These are phyloP conservation scores for Spathaspora passalidarum DNA, from an alignment of 805 yeast genomes.

Conservation along the genomic window DNA sequence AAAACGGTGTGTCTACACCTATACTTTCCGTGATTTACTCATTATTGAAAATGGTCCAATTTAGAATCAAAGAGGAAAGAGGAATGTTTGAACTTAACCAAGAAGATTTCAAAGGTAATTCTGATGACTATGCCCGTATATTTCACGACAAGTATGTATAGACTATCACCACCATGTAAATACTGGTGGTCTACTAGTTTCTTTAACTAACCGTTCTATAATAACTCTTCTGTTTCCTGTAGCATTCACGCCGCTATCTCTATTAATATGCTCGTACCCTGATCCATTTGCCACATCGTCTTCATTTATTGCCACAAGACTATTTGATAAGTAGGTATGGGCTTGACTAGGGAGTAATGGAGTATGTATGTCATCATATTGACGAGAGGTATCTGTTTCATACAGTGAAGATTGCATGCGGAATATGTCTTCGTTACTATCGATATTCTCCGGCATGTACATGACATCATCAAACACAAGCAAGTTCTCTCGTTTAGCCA, in stretches of 20 bases:
- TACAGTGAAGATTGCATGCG: conserved; percentile 5
- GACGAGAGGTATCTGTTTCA: conserved; percentile 1
- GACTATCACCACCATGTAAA: conserved; percentile 60
- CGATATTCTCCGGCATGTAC: conserved; percentile 45
- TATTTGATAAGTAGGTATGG: background rate
- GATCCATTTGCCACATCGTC: conserved; percentile 6
- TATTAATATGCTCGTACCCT: conserved; percentile 11
- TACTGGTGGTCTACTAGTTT: conserved; percentile 55
- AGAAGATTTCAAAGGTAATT: conserved; percentile 10
- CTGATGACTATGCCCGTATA: conserved; percentile 9
- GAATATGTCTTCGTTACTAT: conserved; percentile 16
- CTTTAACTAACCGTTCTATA: conserved; percentile 58
- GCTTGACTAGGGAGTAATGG: conserved; percentile 5
- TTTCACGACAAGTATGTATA: conserved; percentile 8
- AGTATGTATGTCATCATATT: conserved; percentile 4
- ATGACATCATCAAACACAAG: conserved; percentile 59
- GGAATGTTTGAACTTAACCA: conserved; percentile 28
- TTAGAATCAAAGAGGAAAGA: conserved; percentile 53
- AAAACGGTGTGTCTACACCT: conserved; percentile 51
- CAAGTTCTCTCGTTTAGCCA: conserved; percentile 56
- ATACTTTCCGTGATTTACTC: conserved; percentile 54
- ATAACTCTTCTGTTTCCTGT: conserved; percentile 33
- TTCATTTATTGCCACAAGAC: conserved; percentile 5
- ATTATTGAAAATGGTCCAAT: conserved; percentile 60
- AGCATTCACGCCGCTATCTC: conserved; percentile 6